Conservation (phyloP, 768 basidiomycete genomes). For the Lactarius evosmus region DNA sequence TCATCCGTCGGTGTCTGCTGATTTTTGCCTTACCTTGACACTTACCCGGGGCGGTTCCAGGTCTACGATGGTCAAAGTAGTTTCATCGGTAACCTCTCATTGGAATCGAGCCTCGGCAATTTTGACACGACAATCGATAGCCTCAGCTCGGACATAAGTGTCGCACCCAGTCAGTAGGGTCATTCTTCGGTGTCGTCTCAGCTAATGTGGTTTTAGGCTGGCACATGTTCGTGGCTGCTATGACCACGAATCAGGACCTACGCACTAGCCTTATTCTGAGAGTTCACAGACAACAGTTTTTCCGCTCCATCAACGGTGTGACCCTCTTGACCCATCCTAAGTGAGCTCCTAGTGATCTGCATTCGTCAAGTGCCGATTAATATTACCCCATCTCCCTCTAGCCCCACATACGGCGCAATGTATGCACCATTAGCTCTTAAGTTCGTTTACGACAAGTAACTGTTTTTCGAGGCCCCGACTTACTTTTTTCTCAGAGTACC, state of each 20-base stretch:
- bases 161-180: background rate
- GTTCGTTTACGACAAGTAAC: conserved; percentile 15
- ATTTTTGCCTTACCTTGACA: background rate
- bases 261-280: conserved; percentile 7
- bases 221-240: conserved; percentile 19
- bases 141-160: background rate
- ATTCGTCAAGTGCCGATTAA: background rate
- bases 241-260: background rate
- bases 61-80: conserved; percentile 10
- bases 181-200: background rate
- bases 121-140: conserved; percentile 17
- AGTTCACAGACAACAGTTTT: conserved; percentile 6
- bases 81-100: background rate
- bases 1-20: conserved; percentile 15
- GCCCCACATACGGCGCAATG: conserved; percentile 28
- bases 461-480: background rate
- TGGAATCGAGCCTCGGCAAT: background rate
- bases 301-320: background rate
- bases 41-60: conserved; percentile 1
- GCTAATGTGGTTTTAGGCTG: conserved; percentile 10
- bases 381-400: background rate
- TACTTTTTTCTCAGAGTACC: background rate
- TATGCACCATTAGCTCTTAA: conserved; percentile 29
- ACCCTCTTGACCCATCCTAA: background rate
- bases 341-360: conserved; percentile 3